phyloP scores from a whole-genome alignment of 768 basidiomycete species.

The Russula emetica region DNA sequence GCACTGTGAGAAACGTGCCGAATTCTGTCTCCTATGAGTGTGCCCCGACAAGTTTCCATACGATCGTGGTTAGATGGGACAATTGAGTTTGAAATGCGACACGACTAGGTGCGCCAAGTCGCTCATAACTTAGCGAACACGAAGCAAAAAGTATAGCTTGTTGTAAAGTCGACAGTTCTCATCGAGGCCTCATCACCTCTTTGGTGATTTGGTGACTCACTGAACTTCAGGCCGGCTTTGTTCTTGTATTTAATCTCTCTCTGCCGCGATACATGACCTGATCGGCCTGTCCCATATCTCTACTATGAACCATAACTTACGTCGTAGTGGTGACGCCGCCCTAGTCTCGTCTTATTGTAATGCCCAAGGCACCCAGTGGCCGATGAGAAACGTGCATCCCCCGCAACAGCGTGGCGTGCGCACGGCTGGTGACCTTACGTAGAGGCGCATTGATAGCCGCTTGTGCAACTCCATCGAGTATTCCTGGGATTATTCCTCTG shows the following conservation, averaged over 20 bases:
- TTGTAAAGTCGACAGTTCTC: not conserved
- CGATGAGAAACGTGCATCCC: not conserved
- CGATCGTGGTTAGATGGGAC: not conserved
- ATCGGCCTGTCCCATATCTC: not conserved
- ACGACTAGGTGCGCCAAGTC: not conserved
- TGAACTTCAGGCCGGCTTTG: not conserved
- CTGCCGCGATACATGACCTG: not conserved
- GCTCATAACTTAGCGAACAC: not conserved
- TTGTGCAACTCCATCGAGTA: not conserved
- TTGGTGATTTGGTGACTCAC: too few species aligned
- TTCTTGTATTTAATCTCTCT: not conserved
- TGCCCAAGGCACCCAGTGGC: not conserved
- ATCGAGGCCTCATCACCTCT: too few species aligned
- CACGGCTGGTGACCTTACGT: not conserved
- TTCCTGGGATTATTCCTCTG: not conserved
- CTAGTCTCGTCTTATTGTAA: not conserved
- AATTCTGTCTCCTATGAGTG: not conserved
- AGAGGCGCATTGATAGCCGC: not conserved
- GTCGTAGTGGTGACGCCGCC: not conserved
- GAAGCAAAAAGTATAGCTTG: not conserved
- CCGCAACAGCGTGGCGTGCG: not conserved
- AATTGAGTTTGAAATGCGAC: constrained; percentile 5
- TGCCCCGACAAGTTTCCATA: not conserved
- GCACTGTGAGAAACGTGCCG: not conserved
- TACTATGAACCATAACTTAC: not conserved